These are phyloP conservation scores for Hypoxylon sp. DNA, from an alignment of 2,329 filamentous ascomycete genomes.

Conservation along the genomic window DNA sequence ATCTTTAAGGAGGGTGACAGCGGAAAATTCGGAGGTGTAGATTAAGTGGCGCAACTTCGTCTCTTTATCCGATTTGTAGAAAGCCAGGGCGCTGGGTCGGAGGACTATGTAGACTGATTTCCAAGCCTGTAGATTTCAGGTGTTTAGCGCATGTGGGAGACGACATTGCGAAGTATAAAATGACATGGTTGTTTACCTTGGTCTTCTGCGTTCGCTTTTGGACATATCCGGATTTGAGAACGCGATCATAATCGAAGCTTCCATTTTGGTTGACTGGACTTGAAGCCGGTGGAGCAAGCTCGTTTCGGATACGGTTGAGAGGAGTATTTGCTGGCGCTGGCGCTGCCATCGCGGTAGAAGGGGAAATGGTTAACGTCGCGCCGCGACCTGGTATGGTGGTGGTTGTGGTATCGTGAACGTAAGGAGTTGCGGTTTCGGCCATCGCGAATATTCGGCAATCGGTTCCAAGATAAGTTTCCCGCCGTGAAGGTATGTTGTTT, in stretches of 20 bases:
- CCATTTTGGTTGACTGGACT: slow-evolving; percentile 94
- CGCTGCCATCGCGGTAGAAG: slow-evolving; percentile 39
- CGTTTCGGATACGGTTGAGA: slow-evolving; percentile 48
- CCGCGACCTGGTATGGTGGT: slow-evolving; percentile 38
- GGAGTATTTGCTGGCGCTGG: slow-evolving; percentile 38
- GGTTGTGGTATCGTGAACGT: slow-evolving; percentile 31
- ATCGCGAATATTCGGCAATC: slow-evolving; percentile 13
- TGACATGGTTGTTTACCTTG: slow-evolving; percentile 66
- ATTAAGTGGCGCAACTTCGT: slow-evolving; percentile 89
- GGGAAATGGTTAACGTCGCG: slow-evolving; percentile 41
- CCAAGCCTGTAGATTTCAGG: slow-evolving; percentile 73
- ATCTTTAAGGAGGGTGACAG: slow-evolving; percentile 87
- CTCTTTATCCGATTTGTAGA: slow-evolving; percentile 93
- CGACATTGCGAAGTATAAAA: not conserved
- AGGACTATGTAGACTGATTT: slow-evolving; percentile 89
- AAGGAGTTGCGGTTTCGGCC: slow-evolving; percentile 42
- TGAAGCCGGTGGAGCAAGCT: slow-evolving; percentile 69
- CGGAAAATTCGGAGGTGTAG: slow-evolving; percentile 87
- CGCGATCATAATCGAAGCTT: slow-evolving; percentile 93
- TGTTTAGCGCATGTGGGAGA: slow-evolving; percentile 23
- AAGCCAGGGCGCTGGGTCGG: slow-evolving; percentile 85
- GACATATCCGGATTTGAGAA: slow-evolving; percentile 88
- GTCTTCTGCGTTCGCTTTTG: slow-evolving; percentile 92
- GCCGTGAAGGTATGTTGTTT: not conserved
- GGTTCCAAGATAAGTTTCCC: not conserved